Evolutionary conservation across 805 yeast species (phyloP), one percentile per base, ranked within the genome.

Genomic region (Barnettozyma pratensis): DNA sequence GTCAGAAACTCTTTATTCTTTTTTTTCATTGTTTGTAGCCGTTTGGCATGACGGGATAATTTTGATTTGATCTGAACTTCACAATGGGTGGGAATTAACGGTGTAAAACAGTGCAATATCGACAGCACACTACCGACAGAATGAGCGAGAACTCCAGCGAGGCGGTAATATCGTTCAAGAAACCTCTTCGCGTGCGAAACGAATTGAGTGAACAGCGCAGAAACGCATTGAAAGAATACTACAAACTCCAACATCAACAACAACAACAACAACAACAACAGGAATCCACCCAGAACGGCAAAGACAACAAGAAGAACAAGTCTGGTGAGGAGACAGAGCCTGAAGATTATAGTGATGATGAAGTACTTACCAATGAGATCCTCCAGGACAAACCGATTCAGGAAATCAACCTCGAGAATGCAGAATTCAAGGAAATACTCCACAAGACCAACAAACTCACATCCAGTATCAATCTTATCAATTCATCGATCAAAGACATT

Each of bases 401-500:
- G 5, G 64, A 61, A 45, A 67, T 63, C 41, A 64, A 62, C 29
- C 39, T 72, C 5, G 42, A 50, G 1, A 52, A 49, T 0, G 56
- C 62, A 0, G 62, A 62, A 14, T 70, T 72, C 55, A 56, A 58
- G 6, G 59, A 62, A 4, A 58, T 73, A 26, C 49, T 73, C 14
- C 54, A 56, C 10, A 58, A 62, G n/a, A 73, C 72, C n/a, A 72
- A 71, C 50, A 60, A 54, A 9, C 68, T 79, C 7, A 71, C 74
- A 27, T 70, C 70, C 31, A 69, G 71, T 45, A 66, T 80, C 48
- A 78, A 76, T 49, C 62, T 77, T 12, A 79, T 76, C 45, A 81
- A 79, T 51, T 75, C 79, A 57, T 80, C 78, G 41, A 82, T 83
- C 53, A 85, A 85, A 56, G 78, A 85, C 30, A 83, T 85, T 39